Conservation (phyloP, 768 basidiomycete species). For the Suillus luteus region DNA sequence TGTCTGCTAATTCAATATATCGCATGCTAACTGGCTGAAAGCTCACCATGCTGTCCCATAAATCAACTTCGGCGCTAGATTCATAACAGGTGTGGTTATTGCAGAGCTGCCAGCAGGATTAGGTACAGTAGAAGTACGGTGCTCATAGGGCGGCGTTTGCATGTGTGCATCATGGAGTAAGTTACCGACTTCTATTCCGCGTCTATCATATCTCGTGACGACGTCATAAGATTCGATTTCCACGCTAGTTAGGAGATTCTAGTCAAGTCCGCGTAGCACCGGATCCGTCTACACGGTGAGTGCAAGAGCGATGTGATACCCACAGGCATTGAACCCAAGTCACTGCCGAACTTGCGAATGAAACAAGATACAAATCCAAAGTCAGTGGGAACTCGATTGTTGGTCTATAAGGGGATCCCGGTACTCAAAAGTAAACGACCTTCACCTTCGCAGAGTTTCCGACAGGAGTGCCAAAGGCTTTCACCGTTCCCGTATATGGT, state of each 20-base stretch:
- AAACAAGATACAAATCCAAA: neutral
- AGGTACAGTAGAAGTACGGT: neutral
- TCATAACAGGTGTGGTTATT: constrained; percentile 22
- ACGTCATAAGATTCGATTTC: neutral
- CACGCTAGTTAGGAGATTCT: neutral
- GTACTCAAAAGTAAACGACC: constrained; percentile 47
- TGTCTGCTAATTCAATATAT: constrained; percentile 29
- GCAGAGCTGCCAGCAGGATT: neutral
- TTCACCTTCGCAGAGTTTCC: constrained; percentile 34
- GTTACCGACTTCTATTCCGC: neutral
- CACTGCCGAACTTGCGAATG: neutral
- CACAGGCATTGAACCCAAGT: neutral
- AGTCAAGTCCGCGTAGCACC: neutral
- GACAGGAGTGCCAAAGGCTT: constrained; percentile 33
- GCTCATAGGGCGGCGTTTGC: constrained; percentile 8
- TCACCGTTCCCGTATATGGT: constrained; percentile 42
- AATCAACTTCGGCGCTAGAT: constrained; percentile 47
- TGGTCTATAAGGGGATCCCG: neutral
- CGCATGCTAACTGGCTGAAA: neutral
- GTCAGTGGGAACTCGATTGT: neutral
- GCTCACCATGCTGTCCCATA: constrained; percentile 65
- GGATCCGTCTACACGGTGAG: neutral
- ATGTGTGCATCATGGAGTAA: neutral
- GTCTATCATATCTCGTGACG: neutral
- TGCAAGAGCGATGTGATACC: neutral